Percentiles rank a stretch among this genome's conserved stretches.
These are phyloP conservation scores for Otatea glauca DNA, from an alignment of 176 grass and related monocot genomes.

Conservation along the genomic window DNA sequence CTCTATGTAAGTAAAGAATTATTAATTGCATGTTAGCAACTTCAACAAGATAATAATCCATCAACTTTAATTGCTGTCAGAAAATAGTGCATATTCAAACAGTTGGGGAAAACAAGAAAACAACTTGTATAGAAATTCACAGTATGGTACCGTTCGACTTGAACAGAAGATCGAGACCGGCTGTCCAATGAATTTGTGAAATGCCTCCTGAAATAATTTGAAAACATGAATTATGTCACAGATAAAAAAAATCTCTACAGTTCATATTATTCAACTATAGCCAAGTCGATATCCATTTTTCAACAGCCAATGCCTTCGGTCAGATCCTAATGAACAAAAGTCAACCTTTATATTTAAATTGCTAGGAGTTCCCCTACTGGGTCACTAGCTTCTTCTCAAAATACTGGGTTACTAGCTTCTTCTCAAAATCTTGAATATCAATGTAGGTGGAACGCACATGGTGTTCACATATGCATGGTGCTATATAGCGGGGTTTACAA, in stretches of 20 bases:
- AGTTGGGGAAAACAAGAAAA: background rate
- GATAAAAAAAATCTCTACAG: background rate
- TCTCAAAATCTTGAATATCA: too few relatives aligned
- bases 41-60: background rate
- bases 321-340: slow-evolving; percentile 9
- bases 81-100: slow-evolving; percentile 32
- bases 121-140: background rate
- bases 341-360: slow-evolving; percentile 2
- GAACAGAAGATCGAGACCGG: slow-evolving; percentile 73
- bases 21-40: slow-evolving; percentile 5
- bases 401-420: too few relatives aligned
- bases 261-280: background rate
- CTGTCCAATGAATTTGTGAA: slow-evolving; percentile 88
- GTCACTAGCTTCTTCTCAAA: background rate
- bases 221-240: slow-evolving; percentile 15
- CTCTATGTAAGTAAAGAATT: background rate
- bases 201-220: slow-evolving; percentile 76
- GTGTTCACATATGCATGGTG: too few relatives aligned
- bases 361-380: background rate
- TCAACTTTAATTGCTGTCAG: background rate
- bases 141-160: slow-evolving; percentile 78
- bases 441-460: too few relatives aligned
- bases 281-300: background rate
- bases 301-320: background rate
- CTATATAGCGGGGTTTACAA: too few relatives aligned